Percentiles rank a stretch among this genome's conserved stretches.
phyloP scores from a whole-genome alignment of 1,139 yeast species.

The Yarrowia galli region DNA sequence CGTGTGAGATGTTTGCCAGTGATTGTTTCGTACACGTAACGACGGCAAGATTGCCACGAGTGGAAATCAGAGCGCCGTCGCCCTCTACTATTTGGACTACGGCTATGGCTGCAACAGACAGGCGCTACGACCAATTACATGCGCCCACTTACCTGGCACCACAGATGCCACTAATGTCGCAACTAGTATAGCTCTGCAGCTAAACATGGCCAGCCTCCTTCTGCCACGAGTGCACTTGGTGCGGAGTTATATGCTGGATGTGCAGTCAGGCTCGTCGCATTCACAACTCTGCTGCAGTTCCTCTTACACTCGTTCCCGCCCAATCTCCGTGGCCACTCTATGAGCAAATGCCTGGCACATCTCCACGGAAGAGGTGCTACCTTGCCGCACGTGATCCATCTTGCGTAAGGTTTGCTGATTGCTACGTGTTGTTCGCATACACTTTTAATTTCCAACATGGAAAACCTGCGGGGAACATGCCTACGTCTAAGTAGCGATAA shows the following conservation, averaged over 20 bases:
- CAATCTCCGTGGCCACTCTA: neutral
- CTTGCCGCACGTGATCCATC: neutral
- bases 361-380: neutral
- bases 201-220: conserved; percentile 4
- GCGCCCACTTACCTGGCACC: neutral
- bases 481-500: too few species aligned
- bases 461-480: neutral
- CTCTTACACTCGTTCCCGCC: neutral
- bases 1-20: neutral
- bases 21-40: neutral
- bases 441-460: neutral
- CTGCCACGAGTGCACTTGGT: too few species aligned
- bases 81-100: neutral
- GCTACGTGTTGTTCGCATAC: neutral
- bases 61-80: too few species aligned
- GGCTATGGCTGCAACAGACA: neutral
- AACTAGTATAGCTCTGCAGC: neutral
- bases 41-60: too few species aligned
- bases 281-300: too few species aligned
- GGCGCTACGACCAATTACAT: neutral
- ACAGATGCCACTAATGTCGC: conserved; percentile 15
- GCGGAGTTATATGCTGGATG: too few species aligned
- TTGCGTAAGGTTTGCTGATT: neutral
- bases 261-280: neutral
- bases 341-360: neutral